Base-by-base conservation (phyloP, 805 yeast species). In the Maudiozyma serrabonitensis region DNA sequence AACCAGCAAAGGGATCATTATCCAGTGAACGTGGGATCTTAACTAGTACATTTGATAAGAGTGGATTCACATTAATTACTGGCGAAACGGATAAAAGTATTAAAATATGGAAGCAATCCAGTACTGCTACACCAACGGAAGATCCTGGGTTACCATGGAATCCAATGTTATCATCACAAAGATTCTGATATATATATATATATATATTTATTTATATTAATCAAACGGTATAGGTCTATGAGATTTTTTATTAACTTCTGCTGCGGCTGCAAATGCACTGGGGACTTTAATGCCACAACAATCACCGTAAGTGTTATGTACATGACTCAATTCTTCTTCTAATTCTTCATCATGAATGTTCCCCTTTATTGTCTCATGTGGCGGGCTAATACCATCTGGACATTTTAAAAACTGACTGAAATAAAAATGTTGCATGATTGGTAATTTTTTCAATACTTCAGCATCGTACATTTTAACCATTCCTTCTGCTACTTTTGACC, bases 251-350 rank as follows among this genome's bases (percentile, higher is more conserved):
- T 52, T 50, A 67, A 79, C 69, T 53, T 80, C 82, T n/a, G 82
- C 76, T 15, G 82, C 76, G 0, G 96, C 99, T 0, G 96, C 98
- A 50, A 89, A 79, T 0, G 97, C 96, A 68, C 96, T 88, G 0
- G 99, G 99, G 1, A 93, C 78, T 61, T 87, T 87, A 46, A 93
- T 93, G 7, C 99, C 99, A 70, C 99, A 93, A 61, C 99, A 93
- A 64, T 93, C 98, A 8, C 96, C 98, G 95, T 96, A 93, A 2
- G 87, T 81, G 41, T 72, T 74, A 43, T 70, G 72, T 50, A 62
- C 66, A 46, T 66, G 66, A 6, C 41, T 42, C 23, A 35, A 42
- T 39, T 58, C 67, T 47, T 53, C 60, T 46, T 43, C 44, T 9
- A 44, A 32, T 31, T 67, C 70, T 23, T 62, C 64, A 16, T 56